Evolutionary conservation across 169 alveolate species (phyloP), one percentile per base, ranked within the genome.

Genomic region (Cryptosporidium xiaoi): DNA sequence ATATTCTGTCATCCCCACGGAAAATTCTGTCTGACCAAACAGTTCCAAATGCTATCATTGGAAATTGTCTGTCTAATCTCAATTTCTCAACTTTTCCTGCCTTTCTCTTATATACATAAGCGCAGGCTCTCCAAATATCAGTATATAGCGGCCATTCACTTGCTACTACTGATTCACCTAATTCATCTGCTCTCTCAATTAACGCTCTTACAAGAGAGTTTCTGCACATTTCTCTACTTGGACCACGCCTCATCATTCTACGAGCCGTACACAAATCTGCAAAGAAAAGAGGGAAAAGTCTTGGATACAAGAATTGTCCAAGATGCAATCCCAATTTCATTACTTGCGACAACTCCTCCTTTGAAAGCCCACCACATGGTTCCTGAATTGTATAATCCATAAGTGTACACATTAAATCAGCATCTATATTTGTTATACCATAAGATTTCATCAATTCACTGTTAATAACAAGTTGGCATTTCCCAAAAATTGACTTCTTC

Each of bases 201-300:
- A 77, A 44, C 20, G 50, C 87, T 46, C 71, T 77, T 24, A 50
- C 64, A 18, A 77, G 18, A 15, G 87, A n/a, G 27, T 77, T 77
- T 62, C 87, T 55, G 33, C 87, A 77, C 27, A 24, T 77, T 27
- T 77, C 87, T 27, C 87, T 56, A 40, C 77, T 77, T 29, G 87
- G 87, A 5, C 87, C 87, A 24, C 87, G 87, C 36, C 44, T 77
- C 87, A 77, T 77, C 87, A 77, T 77, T 27, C 50, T 77, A 15
- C 87, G 50, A 36, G 87, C 87, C 2, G n/a, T 60, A 62, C 87
- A 77, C 8, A 77, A 6, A 36, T 77, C 87, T 1, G 62, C 20
- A 3, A 44, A 40, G 27, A 77, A 77, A 5, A 77, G 33, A 3
- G 87, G 87, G 51, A 77, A 77, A 15, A 77, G 24, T 77, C 87